These are phyloP conservation scores for Brassica incana DNA, from an alignment of 345 rosid species.

Conservation along the genomic window DNA sequence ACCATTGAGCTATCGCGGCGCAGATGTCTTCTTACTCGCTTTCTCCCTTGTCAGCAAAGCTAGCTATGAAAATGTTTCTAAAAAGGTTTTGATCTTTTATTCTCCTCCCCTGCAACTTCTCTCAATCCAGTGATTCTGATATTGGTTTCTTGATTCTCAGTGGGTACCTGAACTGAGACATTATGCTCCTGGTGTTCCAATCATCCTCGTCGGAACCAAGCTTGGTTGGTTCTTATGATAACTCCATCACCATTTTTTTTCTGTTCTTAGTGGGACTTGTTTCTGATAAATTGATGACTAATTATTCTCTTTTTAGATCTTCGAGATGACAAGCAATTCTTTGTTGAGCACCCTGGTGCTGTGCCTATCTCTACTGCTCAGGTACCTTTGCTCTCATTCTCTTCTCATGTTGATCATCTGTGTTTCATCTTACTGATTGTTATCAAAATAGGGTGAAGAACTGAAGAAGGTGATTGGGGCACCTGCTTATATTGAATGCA, in stretches of 20 bases:
- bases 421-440: not conserved
- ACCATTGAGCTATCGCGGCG: constrained; percentile 94
- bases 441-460: constrained; percentile 65
- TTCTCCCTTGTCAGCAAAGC: constrained; percentile 94
- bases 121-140: constrained; percentile 6
- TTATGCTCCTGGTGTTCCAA: constrained; percentile 85
- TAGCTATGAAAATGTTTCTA: constrained; percentile 85
- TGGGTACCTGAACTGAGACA: constrained; percentile 96
- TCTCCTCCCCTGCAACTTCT: not conserved
- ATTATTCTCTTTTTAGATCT: constrained; percentile 54
- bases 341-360: constrained; percentile 74
- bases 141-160: constrained; percentile 36
- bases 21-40: constrained; percentile 86
- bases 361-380: constrained; percentile 70
- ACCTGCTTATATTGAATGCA: constrained; percentile 74
- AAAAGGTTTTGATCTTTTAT: constrained; percentile 48
- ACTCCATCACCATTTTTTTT: not conserved
- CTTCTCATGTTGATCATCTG: not conserved
- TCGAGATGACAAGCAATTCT: constrained; percentile 74
- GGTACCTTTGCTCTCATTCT: constrained; percentile 41
- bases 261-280: not conserved
- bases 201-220: constrained; percentile 84
- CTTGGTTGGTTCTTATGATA: constrained; percentile 51
- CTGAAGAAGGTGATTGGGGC: constrained; percentile 72
- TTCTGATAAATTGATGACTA: not conserved